These are phyloP conservation scores for Pyricularia grisea DNA, from an alignment of 2,329 filamentous ascomycete genomes.

Conservation along the genomic window DNA sequence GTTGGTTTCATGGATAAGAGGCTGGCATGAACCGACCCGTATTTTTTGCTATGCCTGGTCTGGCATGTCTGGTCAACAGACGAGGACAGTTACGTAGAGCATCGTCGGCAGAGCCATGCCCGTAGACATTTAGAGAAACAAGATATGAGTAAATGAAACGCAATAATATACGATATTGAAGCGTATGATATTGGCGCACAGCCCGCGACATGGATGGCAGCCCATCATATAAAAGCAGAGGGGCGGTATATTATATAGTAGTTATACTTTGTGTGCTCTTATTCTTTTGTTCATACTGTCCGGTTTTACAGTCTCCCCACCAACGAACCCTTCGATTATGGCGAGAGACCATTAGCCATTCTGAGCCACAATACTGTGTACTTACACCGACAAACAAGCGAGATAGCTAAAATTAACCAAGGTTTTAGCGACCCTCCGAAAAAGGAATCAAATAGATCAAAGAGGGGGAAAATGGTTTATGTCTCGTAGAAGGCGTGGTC, in stretches of 20 bases:
- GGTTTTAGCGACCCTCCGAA: neutral
- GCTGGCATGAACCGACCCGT: no score
- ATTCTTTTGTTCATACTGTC: neutral
- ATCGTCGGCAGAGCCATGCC: no score
- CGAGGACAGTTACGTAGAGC: no score
- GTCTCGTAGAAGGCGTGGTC: neutral
- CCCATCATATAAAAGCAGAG: neutral
- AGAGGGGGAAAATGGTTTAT: neutral
- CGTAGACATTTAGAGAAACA: no score
- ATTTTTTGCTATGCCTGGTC: no score
- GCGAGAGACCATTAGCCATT: neutral
- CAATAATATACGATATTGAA: neutral
- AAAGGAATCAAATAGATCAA: neutral
- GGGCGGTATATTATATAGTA: neutral
- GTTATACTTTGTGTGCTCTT: neutral
- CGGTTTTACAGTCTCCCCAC: neutral
- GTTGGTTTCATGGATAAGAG: no score
- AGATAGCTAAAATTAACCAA: neutral
- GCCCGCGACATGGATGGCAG: no score
- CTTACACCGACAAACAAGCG: neutral
- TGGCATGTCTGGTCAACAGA: no score
- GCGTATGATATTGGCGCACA: neutral
- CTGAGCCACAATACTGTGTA: neutral
- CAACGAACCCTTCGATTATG: neutral
- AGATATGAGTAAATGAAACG: no score